Percentiles rank a stretch among this genome's conserved stretches.
These are phyloP conservation scores for Albifimbria verrucaria DNA, from an alignment of 2,329 filamentous ascomycete genomes.

Conservation along the genomic window DNA sequence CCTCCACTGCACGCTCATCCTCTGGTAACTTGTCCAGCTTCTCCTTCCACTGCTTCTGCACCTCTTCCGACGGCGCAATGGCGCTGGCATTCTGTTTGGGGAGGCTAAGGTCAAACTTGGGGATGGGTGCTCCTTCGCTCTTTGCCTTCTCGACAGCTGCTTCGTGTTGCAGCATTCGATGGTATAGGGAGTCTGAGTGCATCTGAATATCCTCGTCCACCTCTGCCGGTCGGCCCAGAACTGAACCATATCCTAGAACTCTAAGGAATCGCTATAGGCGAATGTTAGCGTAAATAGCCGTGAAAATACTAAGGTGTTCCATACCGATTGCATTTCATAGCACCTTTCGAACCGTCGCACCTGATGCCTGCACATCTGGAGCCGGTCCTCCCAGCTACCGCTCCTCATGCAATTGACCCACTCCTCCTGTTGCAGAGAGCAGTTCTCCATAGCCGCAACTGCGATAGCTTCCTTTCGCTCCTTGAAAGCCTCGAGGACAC, in stretches of 20 bases:
- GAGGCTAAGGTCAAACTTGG: constrained; percentile 58
- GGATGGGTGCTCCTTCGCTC: constrained; percentile 54
- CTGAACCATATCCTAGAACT: constrained; percentile 80
- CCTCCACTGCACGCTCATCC: constrained; percentile 58
- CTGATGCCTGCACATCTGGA: constrained; percentile 80
- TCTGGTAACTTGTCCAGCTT: constrained; percentile 55
- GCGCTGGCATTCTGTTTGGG: constrained; percentile 24
- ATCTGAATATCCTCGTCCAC: constrained; percentile 90
- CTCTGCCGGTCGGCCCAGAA: constrained; percentile 58
- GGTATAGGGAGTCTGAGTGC: constrained; percentile 89
- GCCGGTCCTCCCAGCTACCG: constrained; percentile 63
- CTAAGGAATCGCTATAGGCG: constrained; percentile 72
- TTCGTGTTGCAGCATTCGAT: constrained; percentile 83
- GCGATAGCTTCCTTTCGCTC: constrained; percentile 75
- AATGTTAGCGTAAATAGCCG: no score
- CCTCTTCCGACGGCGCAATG: constrained; percentile 36
- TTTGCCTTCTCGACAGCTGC: constrained; percentile 67
- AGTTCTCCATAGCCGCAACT: constrained; percentile 86
- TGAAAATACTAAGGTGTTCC: constrained; percentile 25
- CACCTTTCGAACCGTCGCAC: constrained; percentile 78
- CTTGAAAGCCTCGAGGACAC: constrained; percentile 82
- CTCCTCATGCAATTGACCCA: constrained; percentile 78
- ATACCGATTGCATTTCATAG: constrained; percentile 80
- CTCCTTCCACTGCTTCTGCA: constrained; percentile 50
- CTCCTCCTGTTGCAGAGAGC: constrained; percentile 78